Conservation (phyloP, 164 flowering plant species). For the Piper longum region DNA sequence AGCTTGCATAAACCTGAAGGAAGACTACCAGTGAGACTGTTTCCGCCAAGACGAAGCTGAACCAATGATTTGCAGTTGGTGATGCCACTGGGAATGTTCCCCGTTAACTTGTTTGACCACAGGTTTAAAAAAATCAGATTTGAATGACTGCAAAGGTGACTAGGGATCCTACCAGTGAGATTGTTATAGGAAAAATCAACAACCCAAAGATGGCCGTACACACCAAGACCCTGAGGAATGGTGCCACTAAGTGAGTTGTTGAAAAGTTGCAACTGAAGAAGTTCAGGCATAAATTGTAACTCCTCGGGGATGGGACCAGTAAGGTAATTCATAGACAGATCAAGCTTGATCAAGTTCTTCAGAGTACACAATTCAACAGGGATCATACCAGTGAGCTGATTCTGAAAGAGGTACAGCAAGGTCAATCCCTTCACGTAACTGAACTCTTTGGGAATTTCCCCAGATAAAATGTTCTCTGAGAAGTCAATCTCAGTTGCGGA, state of each 20-base stretch:
- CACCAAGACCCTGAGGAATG: constrained; percentile 75
- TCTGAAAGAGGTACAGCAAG: constrained; percentile 64
- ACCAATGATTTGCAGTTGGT: constrained; percentile 48
- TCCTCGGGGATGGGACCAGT: constrained; percentile 67
- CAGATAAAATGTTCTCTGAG: constrained; percentile 62
- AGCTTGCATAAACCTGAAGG: constrained; percentile 64
- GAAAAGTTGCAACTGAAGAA: constrained; percentile 70
- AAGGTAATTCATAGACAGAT: constrained; percentile 70
- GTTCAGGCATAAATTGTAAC: constrained; percentile 46
- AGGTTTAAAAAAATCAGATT: constrained; percentile 58
- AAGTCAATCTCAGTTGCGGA: constrained; percentile 63
- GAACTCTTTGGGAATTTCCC: constrained; percentile 71
- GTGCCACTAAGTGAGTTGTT: constrained; percentile 51
- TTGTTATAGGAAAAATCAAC: constrained; percentile 70
- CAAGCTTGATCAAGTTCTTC: constrained; percentile 54
- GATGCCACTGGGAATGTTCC: constrained; percentile 59
- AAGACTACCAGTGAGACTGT: constrained; percentile 62
- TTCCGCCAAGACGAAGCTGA: constrained; percentile 57
- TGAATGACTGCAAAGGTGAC: constrained; percentile 45
- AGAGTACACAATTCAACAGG: constrained; percentile 56
- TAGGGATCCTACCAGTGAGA: constrained; percentile 67
- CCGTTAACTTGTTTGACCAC: constrained; percentile 56
- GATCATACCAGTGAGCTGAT: constrained; percentile 66
- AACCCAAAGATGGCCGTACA: constrained; percentile 64
- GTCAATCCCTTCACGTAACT: constrained; percentile 39